phyloP scores from a whole-genome alignment of 2,329 filamentous ascomycete species.

The Aspergillus ochraceoroseus region DNA sequence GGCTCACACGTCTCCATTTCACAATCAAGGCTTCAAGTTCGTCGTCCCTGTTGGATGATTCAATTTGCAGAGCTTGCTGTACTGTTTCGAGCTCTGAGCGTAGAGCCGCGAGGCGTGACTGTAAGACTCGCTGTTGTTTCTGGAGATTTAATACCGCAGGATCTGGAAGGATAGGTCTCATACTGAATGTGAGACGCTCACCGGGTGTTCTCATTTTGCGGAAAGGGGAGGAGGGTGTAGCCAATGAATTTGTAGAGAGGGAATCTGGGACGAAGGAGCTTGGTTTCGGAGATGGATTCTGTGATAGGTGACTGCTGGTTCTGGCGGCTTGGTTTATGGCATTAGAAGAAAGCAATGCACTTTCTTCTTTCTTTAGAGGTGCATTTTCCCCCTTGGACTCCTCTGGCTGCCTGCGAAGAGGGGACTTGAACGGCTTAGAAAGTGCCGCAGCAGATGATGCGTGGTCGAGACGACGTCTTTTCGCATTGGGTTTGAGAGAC shows the following conservation, averaged over 20 bases:
- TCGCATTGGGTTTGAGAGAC: constrained; percentile 41
- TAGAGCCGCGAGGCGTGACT: constrained; percentile 30
- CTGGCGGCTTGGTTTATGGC: too few species aligned
- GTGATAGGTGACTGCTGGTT: too few species aligned
- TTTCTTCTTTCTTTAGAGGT: constrained; percentile 9
- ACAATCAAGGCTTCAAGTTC: constrained; percentile 54
- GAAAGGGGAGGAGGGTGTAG: constrained; percentile 9
- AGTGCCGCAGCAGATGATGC: constrained; percentile 56
- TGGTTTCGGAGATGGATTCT: background rate
- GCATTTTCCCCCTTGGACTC: too few species aligned
- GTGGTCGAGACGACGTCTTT: constrained; percentile 60
- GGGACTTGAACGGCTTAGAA: constrained; percentile 68
- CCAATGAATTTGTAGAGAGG: background rate
- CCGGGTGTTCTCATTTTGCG: constrained; percentile 11
- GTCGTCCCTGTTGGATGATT: constrained; percentile 44
- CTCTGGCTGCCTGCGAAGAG: constrained; percentile 51
- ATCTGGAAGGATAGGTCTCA: constrained; percentile 19
- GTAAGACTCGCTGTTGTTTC: constrained; percentile 35
- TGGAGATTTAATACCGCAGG: constrained; percentile 31
- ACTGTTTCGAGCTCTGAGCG: constrained; percentile 47
- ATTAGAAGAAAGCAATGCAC: too few species aligned
- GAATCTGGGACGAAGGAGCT: too few species aligned
- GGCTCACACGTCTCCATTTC: constrained; percentile 59
- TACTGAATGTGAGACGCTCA: constrained; percentile 14
- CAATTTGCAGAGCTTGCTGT: constrained; percentile 52